Conservation (phyloP, 305 asterid genomes). For the Fraxinus baroniana region DNA sequence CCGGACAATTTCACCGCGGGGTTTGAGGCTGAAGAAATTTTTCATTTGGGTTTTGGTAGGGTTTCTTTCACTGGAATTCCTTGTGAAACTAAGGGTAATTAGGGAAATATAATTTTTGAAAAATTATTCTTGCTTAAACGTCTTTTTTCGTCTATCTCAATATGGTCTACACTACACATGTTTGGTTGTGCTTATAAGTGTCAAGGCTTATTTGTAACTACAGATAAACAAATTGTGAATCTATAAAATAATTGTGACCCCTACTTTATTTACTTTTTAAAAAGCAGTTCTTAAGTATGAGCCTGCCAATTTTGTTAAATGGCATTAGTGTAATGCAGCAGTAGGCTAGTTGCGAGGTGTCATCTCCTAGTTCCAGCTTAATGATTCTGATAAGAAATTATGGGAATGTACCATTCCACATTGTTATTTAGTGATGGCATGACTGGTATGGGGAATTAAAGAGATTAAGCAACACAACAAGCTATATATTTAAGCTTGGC, state of each 20-base stretch:
- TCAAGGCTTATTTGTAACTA: background rate
- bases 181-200: background rate
- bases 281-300: background rate
- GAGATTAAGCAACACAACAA: too few species aligned
- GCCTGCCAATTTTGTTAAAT: background rate
- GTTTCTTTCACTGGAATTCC: constrained; percentile 69
- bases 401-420: background rate
- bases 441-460: background rate
- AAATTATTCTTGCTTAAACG: constrained; percentile 1
- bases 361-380: too few species aligned
- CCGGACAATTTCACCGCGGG: constrained; percentile 45
- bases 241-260: too few species aligned
- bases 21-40: constrained; percentile 54
- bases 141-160: constrained; percentile 3
- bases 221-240: too few species aligned
- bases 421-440: background rate
- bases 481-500: too few species aligned
- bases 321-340: too few species aligned
- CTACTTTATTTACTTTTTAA: background rate
- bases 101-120: constrained; percentile 18
- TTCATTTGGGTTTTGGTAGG: constrained; percentile 87
- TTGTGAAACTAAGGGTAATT: constrained; percentile 39
- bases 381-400: too few species aligned
- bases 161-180: background rate
- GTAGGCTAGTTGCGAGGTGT: too few species aligned